phyloP scores from a whole-genome alignment of 2,329 filamentous ascomycete species.

The Botrytis squamosa region DNA sequence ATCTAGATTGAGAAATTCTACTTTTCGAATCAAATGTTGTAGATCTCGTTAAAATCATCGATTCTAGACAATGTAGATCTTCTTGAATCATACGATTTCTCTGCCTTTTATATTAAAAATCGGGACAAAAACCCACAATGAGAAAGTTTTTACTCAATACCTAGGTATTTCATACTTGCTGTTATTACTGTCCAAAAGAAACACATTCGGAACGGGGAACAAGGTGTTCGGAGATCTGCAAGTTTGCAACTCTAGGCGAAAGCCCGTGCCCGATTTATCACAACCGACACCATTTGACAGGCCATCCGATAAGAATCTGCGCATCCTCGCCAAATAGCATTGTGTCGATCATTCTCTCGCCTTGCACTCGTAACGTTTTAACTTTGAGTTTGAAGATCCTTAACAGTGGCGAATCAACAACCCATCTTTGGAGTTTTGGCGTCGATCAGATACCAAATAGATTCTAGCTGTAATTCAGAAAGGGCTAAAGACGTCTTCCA shows the following conservation, averaged over 20 bases:
- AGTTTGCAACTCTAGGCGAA: slow-evolving; percentile 10
- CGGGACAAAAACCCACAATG: slow-evolving; percentile 23
- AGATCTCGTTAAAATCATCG: slow-evolving; percentile 1
- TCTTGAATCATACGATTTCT: slow-evolving; percentile 7
- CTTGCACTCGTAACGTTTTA: background rate
- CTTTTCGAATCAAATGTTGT: background rate
- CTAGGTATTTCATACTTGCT: slow-evolving; percentile 9
- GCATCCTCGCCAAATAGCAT: background rate
- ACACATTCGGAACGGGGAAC: background rate
- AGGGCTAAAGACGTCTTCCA: background rate
- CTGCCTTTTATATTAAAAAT: slow-evolving; percentile 12
- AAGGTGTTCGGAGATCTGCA: background rate
- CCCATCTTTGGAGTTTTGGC: background rate
- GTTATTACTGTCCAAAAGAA: slow-evolving; percentile 1
- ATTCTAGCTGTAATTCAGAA: background rate
- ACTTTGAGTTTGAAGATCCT: slow-evolving; percentile 12
- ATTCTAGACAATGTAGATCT: slow-evolving; percentile 11
- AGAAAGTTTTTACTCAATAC: slow-evolving; percentile 24
- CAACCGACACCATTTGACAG: slow-evolving; percentile 15
- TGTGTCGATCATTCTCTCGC: slow-evolving; percentile 15
- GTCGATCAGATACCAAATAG: slow-evolving; percentile 10
- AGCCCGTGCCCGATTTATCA: slow-evolving; percentile 15
- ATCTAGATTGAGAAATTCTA: background rate
- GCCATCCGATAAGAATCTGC: slow-evolving; percentile 1
- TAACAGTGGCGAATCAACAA: slow-evolving; percentile 15